These are phyloP conservation scores for Bertia moriformis DNA, from an alignment of 2,329 filamentous ascomycete genomes.

Conservation along the genomic window DNA sequence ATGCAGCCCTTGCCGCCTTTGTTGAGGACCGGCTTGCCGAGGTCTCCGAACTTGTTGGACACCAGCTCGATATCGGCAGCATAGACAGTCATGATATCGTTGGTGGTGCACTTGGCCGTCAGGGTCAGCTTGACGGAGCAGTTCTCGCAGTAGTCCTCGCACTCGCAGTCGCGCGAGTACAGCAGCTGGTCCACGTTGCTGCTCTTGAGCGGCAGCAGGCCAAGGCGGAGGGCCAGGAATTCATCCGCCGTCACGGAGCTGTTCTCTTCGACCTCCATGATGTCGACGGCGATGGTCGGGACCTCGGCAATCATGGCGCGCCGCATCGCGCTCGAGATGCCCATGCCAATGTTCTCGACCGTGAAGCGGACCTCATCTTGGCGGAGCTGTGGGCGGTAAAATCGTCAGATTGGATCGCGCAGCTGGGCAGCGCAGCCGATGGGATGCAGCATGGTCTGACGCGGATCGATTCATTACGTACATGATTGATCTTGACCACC, in stretches of 20 bases:
- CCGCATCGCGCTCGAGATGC: constrained; percentile 83
- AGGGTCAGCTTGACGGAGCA: constrained; percentile 77
- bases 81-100: constrained; percentile 87
- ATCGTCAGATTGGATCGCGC: too few species aligned
- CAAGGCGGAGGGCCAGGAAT: constrained; percentile 83
- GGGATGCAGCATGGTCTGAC: too few species aligned
- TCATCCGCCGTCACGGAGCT: constrained; percentile 94
- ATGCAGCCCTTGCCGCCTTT: constrained; percentile 74
- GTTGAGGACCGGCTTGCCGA: constrained; percentile 70
- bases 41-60: constrained; percentile 55
- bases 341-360: constrained; percentile 73
- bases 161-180: constrained; percentile 90
- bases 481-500: too few species aligned
- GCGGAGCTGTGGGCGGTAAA: too few species aligned
- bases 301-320: constrained; percentile 87
- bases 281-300: constrained; percentile 83
- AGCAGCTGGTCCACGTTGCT: constrained; percentile 69
- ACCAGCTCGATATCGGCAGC: constrained; percentile 72
- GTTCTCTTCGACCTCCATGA: constrained; percentile 85
- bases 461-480: too few species aligned
- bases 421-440: too few species aligned
- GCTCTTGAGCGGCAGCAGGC: constrained; percentile 75
- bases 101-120: constrained; percentile 70
- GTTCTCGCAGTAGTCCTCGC: constrained; percentile 83
- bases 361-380: too few species aligned